Conservation (phyloP, 306 rosid genomes). For the Sindora glabra region DNA sequence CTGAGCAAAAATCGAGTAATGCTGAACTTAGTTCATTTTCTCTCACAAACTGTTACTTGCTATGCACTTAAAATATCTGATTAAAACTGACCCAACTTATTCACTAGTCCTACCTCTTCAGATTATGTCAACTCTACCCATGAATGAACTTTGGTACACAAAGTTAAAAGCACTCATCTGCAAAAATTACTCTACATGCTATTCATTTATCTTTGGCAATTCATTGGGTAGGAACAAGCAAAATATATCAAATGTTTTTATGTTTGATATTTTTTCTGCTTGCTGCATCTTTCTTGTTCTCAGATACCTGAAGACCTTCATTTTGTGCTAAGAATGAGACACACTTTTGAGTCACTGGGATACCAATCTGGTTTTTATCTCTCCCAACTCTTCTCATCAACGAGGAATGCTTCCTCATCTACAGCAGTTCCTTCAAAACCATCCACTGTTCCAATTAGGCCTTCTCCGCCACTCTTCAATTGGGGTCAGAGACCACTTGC, state of each 20-base stretch:
- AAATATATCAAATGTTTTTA: constrained; percentile 2
- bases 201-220: background rate
- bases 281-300: too few species aligned
- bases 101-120: too few species aligned
- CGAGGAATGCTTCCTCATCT: constrained; percentile 60
- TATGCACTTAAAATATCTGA: too few species aligned
- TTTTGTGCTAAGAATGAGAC: constrained; percentile 97
- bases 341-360: constrained; percentile 94
- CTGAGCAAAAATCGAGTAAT: too few species aligned
- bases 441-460: constrained; percentile 57
- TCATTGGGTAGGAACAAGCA: background rate
- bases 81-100: too few species aligned
- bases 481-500: constrained; percentile 79
- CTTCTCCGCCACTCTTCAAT: constrained; percentile 73
- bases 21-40: too few species aligned
- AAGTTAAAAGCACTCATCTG: too few species aligned
- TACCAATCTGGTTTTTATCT: constrained; percentile 93
- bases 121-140: too few species aligned
- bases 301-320: constrained; percentile 98
- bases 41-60: too few species aligned
- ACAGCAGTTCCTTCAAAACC: constrained; percentile 59
- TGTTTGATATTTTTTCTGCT: constrained; percentile 4
- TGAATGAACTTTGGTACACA: too few species aligned
- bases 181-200: too few species aligned
- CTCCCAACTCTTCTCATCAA: constrained; percentile 90